A percentile compares a stretch with the other conserved stretches of the same genome.
phyloP scores from a whole-genome alignment of 2,329 filamentous ascomycete species.

The Penicillium sp. region DNA sequence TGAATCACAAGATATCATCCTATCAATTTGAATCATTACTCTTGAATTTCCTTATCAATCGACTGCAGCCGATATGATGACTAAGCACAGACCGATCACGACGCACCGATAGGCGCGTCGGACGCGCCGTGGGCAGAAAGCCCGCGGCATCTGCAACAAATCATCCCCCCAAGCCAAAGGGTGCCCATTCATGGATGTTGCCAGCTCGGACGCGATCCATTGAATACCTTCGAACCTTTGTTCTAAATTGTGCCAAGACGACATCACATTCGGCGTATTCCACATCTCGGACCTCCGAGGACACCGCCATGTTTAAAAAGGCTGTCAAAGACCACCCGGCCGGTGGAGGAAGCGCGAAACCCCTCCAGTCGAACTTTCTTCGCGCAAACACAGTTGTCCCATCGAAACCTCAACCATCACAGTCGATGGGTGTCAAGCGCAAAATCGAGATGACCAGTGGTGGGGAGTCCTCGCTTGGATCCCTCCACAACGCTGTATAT shows the following conservation, averaged over 20 bases:
- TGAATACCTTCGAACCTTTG: constrained; percentile 19
- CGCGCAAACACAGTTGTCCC: constrained; percentile 23
- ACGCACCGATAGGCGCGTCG: no score
- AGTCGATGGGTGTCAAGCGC: constrained; percentile 33
- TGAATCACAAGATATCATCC: no score
- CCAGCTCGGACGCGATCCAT: constrained; percentile 13
- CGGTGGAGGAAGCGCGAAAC: constrained; percentile 22
- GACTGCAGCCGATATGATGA: no score
- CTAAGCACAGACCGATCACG: no score
- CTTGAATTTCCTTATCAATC: no score
- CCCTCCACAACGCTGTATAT: constrained; percentile 49
- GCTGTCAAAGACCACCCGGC: constrained; percentile 38
- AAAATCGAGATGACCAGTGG: constrained; percentile 34
- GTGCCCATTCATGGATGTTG: constrained; percentile 26
- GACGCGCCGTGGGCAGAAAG: no score
- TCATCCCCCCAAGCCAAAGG: no score
- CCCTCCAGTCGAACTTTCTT: constrained; percentile 30
- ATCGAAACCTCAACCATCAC: constrained; percentile 19
- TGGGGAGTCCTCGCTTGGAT: constrained; percentile 33
- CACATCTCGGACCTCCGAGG: constrained; percentile 16
- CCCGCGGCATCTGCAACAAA: no score
- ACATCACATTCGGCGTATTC: constrained; percentile 23
- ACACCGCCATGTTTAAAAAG: constrained; percentile 37
- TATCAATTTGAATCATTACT: no score
- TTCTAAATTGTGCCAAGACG: constrained; percentile 18